Base-by-base conservation (phyloP, 192 early-diverging fungal species). In the Dissophora ornata region DNA sequence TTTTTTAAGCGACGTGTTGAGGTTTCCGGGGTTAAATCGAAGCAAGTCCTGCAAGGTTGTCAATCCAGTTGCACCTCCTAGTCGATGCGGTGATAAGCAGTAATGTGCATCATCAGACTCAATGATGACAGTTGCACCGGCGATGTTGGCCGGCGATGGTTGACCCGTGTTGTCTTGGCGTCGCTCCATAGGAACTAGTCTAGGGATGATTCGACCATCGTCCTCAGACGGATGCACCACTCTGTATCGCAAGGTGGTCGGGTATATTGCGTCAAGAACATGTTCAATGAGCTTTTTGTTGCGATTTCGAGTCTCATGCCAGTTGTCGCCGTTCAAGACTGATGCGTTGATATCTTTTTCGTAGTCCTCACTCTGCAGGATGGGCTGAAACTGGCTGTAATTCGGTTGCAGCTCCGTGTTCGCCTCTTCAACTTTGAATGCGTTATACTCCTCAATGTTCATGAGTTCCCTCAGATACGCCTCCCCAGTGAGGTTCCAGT, bases 1-100 rank as follows among this genome's bases (percentile, higher is more conserved):
- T 40, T 88, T 88, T 49, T 86, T 88, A n/a, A 85, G 68, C 38
- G 85, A 84, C 0, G 85, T 85, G 56, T 80, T 81, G 11, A 88
- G 67, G 18, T 85, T 81, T 34, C 85, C 87, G 1, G 85, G 83
- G 67, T 85, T 88, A 48, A 83, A 88, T n/a, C 79, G 83, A 38
- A 88, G 70, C 5, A 88, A 48, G 67, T 88, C 87, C 56, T 85
- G 81, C 28, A 88, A 44, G 5, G 87, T 85, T 8, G 85, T 85
- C 40, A 77, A 16, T 48, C 73, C 73, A 12, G 64, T 67, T n/a
- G 73, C 64, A 9, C 73, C 73, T 15, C 73, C 73, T 26, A 80
- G 79, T 25, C 81, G 75, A 46, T 86, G 85, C 2, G 83, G 70
- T 3, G 87, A 81, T 4, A 88, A 42, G 28, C 86, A 86, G 49